phyloP scores from a whole-genome alignment of 352 stramenopile genomes.

The Globisporangium cystogenes region DNA sequence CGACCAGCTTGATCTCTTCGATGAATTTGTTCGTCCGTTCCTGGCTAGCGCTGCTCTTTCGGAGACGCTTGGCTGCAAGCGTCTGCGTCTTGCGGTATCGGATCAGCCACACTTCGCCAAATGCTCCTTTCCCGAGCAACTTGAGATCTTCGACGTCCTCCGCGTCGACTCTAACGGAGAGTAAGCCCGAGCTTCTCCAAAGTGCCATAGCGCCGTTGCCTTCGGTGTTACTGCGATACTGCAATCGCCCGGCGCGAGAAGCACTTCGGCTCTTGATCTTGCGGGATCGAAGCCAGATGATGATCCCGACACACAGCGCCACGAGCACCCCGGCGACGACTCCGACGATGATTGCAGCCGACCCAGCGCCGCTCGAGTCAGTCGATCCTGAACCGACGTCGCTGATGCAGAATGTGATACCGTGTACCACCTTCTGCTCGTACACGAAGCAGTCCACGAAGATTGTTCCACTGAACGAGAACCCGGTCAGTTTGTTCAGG shows the following conservation, averaged over 20 bases:
- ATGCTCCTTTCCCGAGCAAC: constrained; percentile 24
- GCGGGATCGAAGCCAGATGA: too few relatives aligned
- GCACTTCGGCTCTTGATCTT: too few relatives aligned
- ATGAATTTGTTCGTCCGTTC: constrained; percentile 37
- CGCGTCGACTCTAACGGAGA: constrained; percentile 29
- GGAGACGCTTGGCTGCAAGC: constrained; percentile 18
- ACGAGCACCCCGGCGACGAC: too few relatives aligned
- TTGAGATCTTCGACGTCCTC: constrained; percentile 36
- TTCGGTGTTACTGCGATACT: too few relatives aligned
- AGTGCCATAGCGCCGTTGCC: constrained; percentile 11
- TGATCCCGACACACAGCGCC: too few relatives aligned
- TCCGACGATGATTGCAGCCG: background rate
- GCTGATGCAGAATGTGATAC: constrained; percentile 4
- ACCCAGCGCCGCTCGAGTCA: background rate
- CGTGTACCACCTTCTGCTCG: constrained; percentile 3
- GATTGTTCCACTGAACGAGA: background rate
- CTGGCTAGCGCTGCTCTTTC: background rate
- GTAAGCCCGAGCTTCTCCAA: constrained; percentile 36
- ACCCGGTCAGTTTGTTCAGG: background rate
- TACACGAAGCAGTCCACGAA: background rate
- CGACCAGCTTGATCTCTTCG: constrained; percentile 40
- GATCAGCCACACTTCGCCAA: constrained; percentile 33
- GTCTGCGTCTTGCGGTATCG: constrained; percentile 26
- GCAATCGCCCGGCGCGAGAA: too few relatives aligned
- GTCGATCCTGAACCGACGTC: too few relatives aligned